Evolutionary conservation across 2,329 filamentous ascomycete species (phyloP).

Genomic region (Colletotrichum sp.): DNA sequence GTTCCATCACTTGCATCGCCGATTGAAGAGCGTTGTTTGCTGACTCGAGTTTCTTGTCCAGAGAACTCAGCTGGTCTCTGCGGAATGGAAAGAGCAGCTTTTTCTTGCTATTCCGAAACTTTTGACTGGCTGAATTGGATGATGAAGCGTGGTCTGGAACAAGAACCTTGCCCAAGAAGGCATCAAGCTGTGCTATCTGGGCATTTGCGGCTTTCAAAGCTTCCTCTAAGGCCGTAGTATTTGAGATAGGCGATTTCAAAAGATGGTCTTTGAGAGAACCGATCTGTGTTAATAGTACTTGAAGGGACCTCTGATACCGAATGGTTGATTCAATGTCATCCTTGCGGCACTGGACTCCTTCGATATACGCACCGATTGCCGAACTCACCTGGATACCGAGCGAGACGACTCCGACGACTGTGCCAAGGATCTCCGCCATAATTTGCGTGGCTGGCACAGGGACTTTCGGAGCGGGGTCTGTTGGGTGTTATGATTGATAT

Average conservation of each 20-base stretch:
- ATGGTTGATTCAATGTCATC: neutral
- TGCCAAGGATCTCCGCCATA: neutral
- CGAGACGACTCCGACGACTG: neutral
- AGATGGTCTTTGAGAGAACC: fast-evolving
- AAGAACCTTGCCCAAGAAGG: neutral
- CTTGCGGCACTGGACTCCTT: neutral
- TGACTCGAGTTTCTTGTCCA: no score
- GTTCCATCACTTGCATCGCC: no score
- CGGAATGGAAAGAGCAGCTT: no score
- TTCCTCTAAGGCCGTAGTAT: fast-evolving
- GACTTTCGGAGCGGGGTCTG: no score
- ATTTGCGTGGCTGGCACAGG: neutral
- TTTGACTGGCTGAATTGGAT: no score
- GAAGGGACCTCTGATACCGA: neutral
- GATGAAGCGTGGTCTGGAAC: no score
- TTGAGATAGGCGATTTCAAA: fast-evolving
- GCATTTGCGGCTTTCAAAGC: neutral
- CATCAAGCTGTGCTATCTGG: neutral
- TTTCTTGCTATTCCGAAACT: no score
- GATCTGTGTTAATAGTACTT: neutral
- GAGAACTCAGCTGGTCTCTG: no score
- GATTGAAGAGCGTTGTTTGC: no score
- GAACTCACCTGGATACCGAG: neutral
- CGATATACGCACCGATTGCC: neutral
- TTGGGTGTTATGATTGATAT: neutral